Conservation (phyloP, 768 basidiomycete genomes). For the Imleria badia region DNA sequence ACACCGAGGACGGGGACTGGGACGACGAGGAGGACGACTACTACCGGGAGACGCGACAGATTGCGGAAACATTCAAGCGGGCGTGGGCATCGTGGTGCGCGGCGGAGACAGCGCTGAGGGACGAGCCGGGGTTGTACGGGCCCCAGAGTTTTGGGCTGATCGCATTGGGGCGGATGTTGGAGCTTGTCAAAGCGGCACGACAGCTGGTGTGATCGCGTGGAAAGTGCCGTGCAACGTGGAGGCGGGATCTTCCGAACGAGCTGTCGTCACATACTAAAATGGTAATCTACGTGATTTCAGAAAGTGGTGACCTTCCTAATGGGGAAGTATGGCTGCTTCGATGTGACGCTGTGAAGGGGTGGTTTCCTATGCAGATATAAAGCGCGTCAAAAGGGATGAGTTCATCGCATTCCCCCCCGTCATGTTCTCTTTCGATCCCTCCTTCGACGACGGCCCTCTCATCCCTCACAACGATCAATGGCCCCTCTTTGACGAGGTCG, state of each 20-base stretch:
- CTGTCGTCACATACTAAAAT: constrained; percentile 13
- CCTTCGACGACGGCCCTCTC: constrained; percentile 14
- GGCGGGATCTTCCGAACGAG: constrained; percentile 18
- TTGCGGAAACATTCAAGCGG: constrained; percentile 35
- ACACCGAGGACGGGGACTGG: constrained; percentile 25
- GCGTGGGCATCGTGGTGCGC: constrained; percentile 47
- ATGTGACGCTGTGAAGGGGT: constrained; percentile 30
- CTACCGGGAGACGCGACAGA: constrained; percentile 29
- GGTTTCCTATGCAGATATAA: constrained; percentile 23
- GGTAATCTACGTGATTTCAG: constrained; percentile 29
- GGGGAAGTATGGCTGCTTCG: constrained; percentile 10
- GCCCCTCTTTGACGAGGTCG: constrained; percentile 25
- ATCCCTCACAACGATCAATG: constrained; percentile 19
- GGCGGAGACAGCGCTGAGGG: constrained; percentile 30
- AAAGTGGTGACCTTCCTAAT: constrained; percentile 19
- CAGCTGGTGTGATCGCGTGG: not conserved
- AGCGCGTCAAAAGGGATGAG: constrained; percentile 12
- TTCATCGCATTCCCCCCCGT: not conserved
- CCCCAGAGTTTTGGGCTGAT: constrained; percentile 47
- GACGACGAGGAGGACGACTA: constrained; percentile 31
- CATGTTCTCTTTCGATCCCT: constrained; percentile 21
- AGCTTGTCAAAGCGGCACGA: constrained; percentile 34
- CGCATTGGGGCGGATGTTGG: constrained; percentile 43
- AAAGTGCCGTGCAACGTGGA: constrained; percentile 22
- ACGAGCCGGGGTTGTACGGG: constrained; percentile 34